These are phyloP conservation scores for slime mould (Dictyostelium discoideum) DNA, from an alignment of 78 protist genomes.

Conservation along the genomic window DNA sequence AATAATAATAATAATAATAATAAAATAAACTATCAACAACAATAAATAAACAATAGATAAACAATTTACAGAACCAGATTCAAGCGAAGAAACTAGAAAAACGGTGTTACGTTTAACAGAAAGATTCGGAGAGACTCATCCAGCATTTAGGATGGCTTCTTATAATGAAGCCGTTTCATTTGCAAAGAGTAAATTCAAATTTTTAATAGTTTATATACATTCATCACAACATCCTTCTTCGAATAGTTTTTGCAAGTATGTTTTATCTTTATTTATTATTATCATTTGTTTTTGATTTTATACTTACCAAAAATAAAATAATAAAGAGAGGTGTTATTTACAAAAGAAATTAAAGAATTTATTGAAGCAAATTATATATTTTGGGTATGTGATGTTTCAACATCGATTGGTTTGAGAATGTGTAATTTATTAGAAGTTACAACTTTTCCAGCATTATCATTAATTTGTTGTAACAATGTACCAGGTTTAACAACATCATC, in stretches of 20 bases:
- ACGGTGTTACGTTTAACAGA: slow-evolving; percentile 3
- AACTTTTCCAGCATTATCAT: slow-evolving; percentile 37
- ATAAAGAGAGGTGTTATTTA: slow-evolving; percentile 31
- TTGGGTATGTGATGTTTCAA: slow-evolving; percentile 65
- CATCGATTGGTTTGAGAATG: slow-evolving; percentile 22
- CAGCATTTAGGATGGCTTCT: slow-evolving; percentile 9
- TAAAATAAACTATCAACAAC: not conserved
- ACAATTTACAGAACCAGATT: slow-evolving; percentile 24
- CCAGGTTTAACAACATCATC: slow-evolving; percentile 32
- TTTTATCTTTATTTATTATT: not conserved
- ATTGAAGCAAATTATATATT: slow-evolving; percentile 38
- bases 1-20: too few species aligned
- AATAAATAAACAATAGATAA: not conserved
- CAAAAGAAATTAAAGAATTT: slow-evolving; percentile 53
- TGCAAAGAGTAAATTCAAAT: slow-evolving; percentile 56
- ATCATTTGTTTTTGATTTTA: not conserved
- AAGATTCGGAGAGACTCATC: slow-evolving; percentile 51
- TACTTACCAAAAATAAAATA: not conserved
- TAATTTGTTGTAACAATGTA: slow-evolving; percentile 42
- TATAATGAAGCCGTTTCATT: slow-evolving; percentile 48
- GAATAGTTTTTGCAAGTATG: slow-evolving; percentile 50
- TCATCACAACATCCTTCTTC: slow-evolving; percentile 42
- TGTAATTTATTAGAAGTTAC: slow-evolving; percentile 27
- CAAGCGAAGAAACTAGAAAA: slow-evolving; percentile 37
- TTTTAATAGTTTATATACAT: slow-evolving; percentile 55